Evolutionary conservation across 805 yeast genomes (phyloP).

Genomic region (Candida dajiaensis): DNA sequence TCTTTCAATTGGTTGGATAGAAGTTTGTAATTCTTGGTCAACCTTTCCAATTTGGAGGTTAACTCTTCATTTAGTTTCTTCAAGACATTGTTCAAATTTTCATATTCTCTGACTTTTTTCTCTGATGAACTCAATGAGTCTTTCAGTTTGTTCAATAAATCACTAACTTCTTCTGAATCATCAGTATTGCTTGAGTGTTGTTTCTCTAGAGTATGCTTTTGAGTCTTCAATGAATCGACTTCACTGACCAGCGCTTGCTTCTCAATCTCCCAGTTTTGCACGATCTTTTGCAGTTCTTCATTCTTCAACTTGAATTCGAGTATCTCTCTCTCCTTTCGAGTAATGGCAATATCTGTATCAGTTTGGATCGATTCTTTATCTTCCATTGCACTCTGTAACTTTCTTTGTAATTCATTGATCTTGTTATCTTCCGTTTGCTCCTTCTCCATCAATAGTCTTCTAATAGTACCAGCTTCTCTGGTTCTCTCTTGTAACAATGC

Average conservation of each 20-base stretch:
- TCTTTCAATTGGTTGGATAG: constrained; percentile 46
- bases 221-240: constrained; percentile 25
- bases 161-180: constrained; percentile 28
- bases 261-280: constrained; percentile 32
- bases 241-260: constrained; percentile 25
- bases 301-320: constrained; percentile 51
- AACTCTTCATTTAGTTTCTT: constrained; percentile 61
- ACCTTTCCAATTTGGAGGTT: constrained; percentile 58
- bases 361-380: constrained; percentile 58
- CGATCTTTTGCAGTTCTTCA: constrained; percentile 33
- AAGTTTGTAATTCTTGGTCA: constrained; percentile 64
- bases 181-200: constrained; percentile 21
- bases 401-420: constrained; percentile 49
- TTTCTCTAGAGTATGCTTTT: constrained; percentile 25
- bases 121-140: constrained; percentile 47
- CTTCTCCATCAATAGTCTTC: constrained; percentile 60
- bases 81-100: constrained; percentile 45
- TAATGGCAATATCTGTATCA: constrained; percentile 40
- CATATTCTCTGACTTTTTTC: constrained; percentile 48
- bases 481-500: constrained; percentile 73
- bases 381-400: constrained; percentile 45
- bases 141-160: constrained; percentile 39
- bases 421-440: constrained; percentile 52
- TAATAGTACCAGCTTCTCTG: constrained; percentile 68
- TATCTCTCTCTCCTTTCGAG: constrained; percentile 57